Conservation (phyloP, 2,329 filamentous ascomycete species). For the Lomentospora prolificans region DNA sequence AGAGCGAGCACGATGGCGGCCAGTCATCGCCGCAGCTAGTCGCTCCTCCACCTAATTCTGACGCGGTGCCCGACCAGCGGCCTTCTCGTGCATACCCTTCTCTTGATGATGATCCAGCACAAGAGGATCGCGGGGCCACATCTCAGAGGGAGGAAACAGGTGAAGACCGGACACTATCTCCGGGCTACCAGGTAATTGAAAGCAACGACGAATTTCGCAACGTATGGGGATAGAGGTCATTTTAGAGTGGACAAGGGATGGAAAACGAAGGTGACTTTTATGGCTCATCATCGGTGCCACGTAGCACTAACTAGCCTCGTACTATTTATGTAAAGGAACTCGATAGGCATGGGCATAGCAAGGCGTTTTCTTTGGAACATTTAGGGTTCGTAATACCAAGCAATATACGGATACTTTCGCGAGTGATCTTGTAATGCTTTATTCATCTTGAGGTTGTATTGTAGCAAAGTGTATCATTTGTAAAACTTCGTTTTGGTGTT, state of each 20-base stretch:
- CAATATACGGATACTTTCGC: no score
- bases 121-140: background rate
- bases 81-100: background rate
- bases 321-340: background rate
- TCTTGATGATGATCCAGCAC: no score
- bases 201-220: conserved; percentile 33
- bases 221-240: conserved; percentile 25
- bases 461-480: background rate
- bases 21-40: background rate
- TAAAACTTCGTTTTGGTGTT: no score
- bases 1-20: background rate
- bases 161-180: background rate
- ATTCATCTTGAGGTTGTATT: background rate
- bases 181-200: conserved; percentile 22
- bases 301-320: background rate
- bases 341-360: background rate
- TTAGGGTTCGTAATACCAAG: background rate
- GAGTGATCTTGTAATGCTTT: no score
- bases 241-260: background rate
- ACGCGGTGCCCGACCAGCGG: no score
- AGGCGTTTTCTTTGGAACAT: background rate
- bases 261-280: background rate
- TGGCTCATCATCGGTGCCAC: background rate
- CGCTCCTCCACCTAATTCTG: background rate
- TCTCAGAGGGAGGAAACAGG: background rate